Base-by-base conservation (phyloP, 768 basidiomycete species). In the Pleurotus ostreatus region DNA sequence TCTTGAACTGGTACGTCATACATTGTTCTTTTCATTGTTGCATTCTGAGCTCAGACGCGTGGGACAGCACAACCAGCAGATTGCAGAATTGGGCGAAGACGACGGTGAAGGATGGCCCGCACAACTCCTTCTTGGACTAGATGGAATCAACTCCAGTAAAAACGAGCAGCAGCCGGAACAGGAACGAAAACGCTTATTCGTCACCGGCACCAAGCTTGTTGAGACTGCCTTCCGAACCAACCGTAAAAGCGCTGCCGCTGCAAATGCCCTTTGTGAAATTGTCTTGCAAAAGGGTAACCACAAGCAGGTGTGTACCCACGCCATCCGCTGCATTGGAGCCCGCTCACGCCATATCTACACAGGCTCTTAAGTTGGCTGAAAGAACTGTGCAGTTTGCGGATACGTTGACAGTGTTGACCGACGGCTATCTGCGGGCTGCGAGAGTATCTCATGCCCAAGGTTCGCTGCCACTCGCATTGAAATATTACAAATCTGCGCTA, bases 351-450 rank as follows among this genome's bases (percentile, higher is more conserved):
- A 13, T 2, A 23, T 45, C 1, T 55, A 8, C 7, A 34, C 3
- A 94, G 86, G 92, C 94, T 0, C 69, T 96, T 44, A 99, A 98
- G 75, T 76, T 98, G 16, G 94, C 94, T 20, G 97, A 98, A 64
- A 83, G 94, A 51, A 89, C 94, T 0, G 86, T 98, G 40, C 94
- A 98, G 66, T 97, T 91, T 64, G 89, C 95, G 0, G 96, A 98
- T 63, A 93, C 90, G 0, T 76, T 92, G 30, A 79, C 90, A 0
- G 75, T 96, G 13, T 78, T 95, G 25, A 88, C 91, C 0, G 95
- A 97, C 63, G 89, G 94, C 2, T 90, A 94, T 64, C 71, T 95
- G 13, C 80, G 89, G 30, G 86, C 94, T 12, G 96, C 86, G 2
- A 83, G 93, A 15, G 85, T 90, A 2, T 78, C 85, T 12, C 93